Conservation (phyloP, 495 filamentous ascomycete species). For the Hapsidospora chrysogenum region DNA sequence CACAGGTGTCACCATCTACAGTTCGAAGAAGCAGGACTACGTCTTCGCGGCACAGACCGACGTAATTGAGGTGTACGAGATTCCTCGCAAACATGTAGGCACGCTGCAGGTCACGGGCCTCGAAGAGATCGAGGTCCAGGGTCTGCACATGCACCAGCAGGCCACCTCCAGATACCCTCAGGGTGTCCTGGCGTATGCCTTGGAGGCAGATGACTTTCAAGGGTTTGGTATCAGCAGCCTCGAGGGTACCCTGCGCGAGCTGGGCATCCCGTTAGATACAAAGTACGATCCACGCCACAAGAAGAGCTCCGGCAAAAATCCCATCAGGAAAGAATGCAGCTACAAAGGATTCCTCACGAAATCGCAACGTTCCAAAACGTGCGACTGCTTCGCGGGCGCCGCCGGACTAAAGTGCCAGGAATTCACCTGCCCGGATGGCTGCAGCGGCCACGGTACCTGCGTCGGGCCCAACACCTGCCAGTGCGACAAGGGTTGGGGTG, state of each 20-base stretch:
- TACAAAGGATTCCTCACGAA: background rate
- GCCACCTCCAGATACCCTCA: conserved; percentile 7
- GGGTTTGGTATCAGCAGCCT: conserved; percentile 13
- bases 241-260: conserved; percentile 5
- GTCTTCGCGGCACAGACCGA: conserved; percentile 11
- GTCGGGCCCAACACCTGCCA: conserved; percentile 13
- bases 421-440: conserved; percentile 14
- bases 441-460: conserved; percentile 13
- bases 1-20: conserved; percentile 11
- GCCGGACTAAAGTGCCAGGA: conserved; percentile 6
- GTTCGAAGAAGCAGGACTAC: conserved; percentile 9
- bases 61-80: conserved; percentile 10
- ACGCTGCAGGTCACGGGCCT: conserved; percentile 8
- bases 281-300: background rate
- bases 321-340: background rate
- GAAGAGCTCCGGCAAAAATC: background rate
- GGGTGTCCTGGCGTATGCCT: conserved; percentile 10
- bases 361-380: background rate
- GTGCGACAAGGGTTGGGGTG: conserved; percentile 14
- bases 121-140: conserved; percentile 11
- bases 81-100: conserved; percentile 8
- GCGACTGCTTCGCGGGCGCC: background rate
- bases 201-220: conserved; percentile 6
- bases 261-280: conserved; percentile 9
- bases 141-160: conserved; percentile 12